A percentile compares a stretch with the other conserved stretches of the same genome.
phyloP scores from a whole-genome alignment of 2,329 filamentous ascomycete genomes.

The Zymoseptoria crescenta region DNA sequence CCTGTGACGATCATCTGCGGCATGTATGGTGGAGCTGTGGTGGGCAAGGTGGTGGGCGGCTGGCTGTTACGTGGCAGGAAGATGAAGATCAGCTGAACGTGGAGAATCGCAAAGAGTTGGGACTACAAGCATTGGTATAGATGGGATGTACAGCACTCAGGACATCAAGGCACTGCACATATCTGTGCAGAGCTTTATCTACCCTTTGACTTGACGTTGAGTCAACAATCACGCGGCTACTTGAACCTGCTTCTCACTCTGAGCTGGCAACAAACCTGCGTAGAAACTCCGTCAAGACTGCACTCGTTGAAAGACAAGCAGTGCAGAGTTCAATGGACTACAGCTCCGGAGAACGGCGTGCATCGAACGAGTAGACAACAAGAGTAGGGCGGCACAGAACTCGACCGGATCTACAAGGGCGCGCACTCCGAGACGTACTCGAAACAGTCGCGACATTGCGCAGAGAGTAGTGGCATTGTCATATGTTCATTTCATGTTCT shows the following conservation, averaged over 20 bases:
- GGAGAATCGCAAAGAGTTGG: neutral
- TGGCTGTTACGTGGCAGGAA: slow-evolving; percentile 39
- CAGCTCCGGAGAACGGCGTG: no score
- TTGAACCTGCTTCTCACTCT: no score
- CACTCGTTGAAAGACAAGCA: neutral
- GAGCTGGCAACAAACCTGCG: neutral
- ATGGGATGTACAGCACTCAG: neutral
- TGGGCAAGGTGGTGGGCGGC: slow-evolving; percentile 58
- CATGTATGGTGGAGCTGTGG: slow-evolving; percentile 66
- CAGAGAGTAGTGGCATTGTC: neutral
- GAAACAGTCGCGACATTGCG: neutral
- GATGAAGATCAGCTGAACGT: slow-evolving; percentile 28
- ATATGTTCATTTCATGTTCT: neutral
- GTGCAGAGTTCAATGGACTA: no score
- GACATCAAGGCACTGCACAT: neutral
- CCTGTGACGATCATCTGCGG: slow-evolving; percentile 85
- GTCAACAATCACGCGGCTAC: no score
- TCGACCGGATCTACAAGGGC: neutral
- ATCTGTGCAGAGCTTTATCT: no score
- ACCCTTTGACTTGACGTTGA: no score
- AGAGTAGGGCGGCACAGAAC: no score
- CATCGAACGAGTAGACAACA: no score
- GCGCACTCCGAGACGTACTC: neutral
- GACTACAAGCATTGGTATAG: neutral
- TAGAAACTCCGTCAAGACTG: neutral